Base-by-base conservation (phyloP, 768 basidiomycete species). In the Megacollybia marginata region DNA sequence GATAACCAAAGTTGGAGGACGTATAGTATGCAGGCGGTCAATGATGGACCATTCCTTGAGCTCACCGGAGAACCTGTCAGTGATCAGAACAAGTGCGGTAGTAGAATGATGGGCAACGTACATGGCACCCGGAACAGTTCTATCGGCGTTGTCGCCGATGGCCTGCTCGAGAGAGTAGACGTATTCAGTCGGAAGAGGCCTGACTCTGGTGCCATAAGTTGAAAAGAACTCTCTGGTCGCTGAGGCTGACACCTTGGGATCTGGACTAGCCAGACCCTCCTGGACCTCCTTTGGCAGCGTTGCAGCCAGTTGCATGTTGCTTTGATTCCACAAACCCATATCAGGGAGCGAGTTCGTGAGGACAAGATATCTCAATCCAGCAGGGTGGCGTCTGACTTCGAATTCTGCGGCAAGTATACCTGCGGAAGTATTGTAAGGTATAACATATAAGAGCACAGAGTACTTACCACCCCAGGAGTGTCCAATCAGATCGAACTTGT, bases 331-430 rank as follows among this genome's bases (percentile, higher is more conserved):
- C 28, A 78, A 57, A n/a, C 54, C 51, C 60, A 73, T 71, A 4
- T 70, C 67, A 9, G 77, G 70, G 2, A 75, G 72, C 0, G 73
- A 62, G 47, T 75, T 65, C 13, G 69, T 57, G 18, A 80, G 56
- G 40, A 82, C 54, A 42, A 80, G 66, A 44, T 66, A 61, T 52
- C 68, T 65, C 38, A 82, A 50, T 0, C 79, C 79, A 45, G 49
- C 55, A 28, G 78, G 78, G 18, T 68, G 70, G 32, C 60, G 64
- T 6, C 51, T 52, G 3, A 67, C 62, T 5, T 65, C 69, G 35
- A 66, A 64, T 1, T 56, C 54, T 2, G 71, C 61, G 11, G 62
- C 74, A 13, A 82, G 67, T 74, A 79, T 79, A n/a, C 73, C 77
- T 46, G 74, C 73, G 71, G 71, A 71, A 10, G 70, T 72, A 33